Percentiles rank a stretch among this genome's conserved stretches.
These are phyloP conservation scores for Cercospora brassicicola DNA, from an alignment of 2,329 filamentous ascomycete genomes.

Conservation along the genomic window DNA sequence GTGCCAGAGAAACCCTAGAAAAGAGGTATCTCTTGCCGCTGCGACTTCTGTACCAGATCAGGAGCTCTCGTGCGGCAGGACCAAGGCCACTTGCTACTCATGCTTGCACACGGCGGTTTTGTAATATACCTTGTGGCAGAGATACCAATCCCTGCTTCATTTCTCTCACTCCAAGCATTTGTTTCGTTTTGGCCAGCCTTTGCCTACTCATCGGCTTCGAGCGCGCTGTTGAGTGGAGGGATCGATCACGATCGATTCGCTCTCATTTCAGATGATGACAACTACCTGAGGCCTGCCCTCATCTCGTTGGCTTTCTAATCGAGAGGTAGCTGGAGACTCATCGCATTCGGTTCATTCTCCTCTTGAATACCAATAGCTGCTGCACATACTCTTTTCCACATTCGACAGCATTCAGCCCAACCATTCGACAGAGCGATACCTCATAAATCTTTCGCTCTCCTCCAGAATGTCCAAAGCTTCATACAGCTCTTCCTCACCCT, in stretches of 20 bases:
- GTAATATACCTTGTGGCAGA: neutral
- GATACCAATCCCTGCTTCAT: neutral
- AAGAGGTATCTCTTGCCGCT: neutral
- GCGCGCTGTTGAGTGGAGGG: neutral
- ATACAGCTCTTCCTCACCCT: too few relatives aligned
- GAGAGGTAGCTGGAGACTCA: neutral
- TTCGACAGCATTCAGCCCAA: neutral
- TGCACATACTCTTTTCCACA: neutral
- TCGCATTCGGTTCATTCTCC: neutral
- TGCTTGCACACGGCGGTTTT: neutral
- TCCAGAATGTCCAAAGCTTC: too few relatives aligned
- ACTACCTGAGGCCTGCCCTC: neutral
- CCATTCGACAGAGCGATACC: too few relatives aligned
- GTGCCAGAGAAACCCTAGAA: neutral
- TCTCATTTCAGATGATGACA: neutral
- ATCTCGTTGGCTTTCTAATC: neutral
- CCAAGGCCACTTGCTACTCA: neutral
- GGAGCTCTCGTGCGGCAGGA: neutral
- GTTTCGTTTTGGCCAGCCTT: neutral
- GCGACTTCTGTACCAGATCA: neutral
- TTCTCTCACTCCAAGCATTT: too few relatives aligned
- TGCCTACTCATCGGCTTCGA: neutral
- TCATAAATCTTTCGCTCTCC: too few relatives aligned
- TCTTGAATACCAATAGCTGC: neutral
- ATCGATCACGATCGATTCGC: neutral